These are phyloP conservation scores for Gnomoniopsis sp. DNA, from an alignment of 2,329 filamentous ascomycete genomes.

Conservation along the genomic window DNA sequence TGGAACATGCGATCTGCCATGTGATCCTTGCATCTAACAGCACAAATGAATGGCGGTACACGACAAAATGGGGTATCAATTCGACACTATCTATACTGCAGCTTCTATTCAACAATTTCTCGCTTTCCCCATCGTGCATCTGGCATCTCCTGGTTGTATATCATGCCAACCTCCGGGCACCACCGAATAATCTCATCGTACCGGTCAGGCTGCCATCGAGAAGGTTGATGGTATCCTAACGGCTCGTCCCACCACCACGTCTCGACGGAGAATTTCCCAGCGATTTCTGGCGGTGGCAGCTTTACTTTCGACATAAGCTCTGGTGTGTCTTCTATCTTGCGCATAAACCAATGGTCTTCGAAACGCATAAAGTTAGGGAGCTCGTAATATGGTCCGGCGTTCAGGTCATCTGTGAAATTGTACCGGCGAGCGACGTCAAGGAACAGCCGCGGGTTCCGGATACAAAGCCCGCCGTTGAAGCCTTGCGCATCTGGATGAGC, in stretches of 20 bases:
- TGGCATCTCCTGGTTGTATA: conserved; percentile 1
- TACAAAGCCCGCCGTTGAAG: conserved; percentile 31
- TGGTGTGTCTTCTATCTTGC: conserved; percentile 19
- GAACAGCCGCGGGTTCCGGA: conserved; percentile 27
- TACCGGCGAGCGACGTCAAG: conserved; percentile 14
- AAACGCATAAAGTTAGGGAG: conserved; percentile 7
- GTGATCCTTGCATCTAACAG: too few relatives aligned
- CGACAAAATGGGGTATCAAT: too few relatives aligned
- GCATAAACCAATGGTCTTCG: conserved; percentile 26
- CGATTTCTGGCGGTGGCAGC: conserved; percentile 21
- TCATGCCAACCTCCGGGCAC: conserved; percentile 27
- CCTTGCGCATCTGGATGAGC: conserved; percentile 15
- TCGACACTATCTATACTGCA: too few relatives aligned
- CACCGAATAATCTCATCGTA: conserved; percentile 25
- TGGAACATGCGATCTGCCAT: too few relatives aligned
- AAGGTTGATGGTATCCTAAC: conserved; percentile 25
- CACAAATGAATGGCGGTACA: too few relatives aligned
- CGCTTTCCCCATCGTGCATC: not conserved
- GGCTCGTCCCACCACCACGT: conserved; percentile 22
- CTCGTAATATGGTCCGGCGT: not conserved
- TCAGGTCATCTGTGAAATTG: not conserved
- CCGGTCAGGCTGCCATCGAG: conserved; percentile 21
- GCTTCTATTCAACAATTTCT: too few relatives aligned
- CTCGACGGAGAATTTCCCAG: conserved; percentile 24
- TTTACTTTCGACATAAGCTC: conserved; percentile 4